Conservation (phyloP, 345 rosid genomes). For the Microthlaspi erraticum region DNA sequence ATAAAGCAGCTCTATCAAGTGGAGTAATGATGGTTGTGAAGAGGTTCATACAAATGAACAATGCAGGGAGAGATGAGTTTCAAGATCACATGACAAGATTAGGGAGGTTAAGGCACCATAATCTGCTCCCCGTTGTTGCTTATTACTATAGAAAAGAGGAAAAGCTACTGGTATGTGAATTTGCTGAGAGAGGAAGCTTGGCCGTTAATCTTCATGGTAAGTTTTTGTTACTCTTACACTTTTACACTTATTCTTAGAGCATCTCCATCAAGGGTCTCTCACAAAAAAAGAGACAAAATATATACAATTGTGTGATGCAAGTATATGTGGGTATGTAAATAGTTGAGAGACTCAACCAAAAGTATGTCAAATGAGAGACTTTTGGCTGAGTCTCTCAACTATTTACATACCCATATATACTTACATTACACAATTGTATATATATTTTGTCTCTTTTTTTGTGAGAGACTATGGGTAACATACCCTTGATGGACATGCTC, state of each 20-base stretch:
- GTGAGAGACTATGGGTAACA: too few relatives aligned
- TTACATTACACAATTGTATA: too few relatives aligned
- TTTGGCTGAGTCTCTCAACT: too few relatives aligned
- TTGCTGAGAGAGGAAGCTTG: constrained; percentile 69
- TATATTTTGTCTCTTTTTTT: too few relatives aligned
- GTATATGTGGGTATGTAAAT: too few relatives aligned
- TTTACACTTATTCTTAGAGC: neutral
- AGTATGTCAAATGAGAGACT: too few relatives aligned
- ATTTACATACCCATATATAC: too few relatives aligned
- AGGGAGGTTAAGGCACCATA: constrained; percentile 73
- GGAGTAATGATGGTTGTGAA: constrained; percentile 81
- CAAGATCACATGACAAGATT: constrained; percentile 85
- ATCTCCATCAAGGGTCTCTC: too few relatives aligned
- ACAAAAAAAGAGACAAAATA: too few relatives aligned
- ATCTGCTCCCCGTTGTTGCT: constrained; percentile 86
- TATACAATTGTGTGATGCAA: too few relatives aligned
- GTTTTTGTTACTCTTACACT: constrained; percentile 17
- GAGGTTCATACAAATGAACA: constrained; percentile 90
- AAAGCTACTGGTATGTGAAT: constrained; percentile 78
- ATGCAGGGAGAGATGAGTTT: constrained; percentile 85
- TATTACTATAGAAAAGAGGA: constrained; percentile 91
- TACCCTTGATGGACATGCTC: too few relatives aligned
- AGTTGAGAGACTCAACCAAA: too few relatives aligned
- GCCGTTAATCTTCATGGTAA: constrained; percentile 88
- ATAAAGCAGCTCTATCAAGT: constrained; percentile 61